phyloP scores from a whole-genome alignment of 345 rosid genomes.

The Fremontodendron californicum region DNA sequence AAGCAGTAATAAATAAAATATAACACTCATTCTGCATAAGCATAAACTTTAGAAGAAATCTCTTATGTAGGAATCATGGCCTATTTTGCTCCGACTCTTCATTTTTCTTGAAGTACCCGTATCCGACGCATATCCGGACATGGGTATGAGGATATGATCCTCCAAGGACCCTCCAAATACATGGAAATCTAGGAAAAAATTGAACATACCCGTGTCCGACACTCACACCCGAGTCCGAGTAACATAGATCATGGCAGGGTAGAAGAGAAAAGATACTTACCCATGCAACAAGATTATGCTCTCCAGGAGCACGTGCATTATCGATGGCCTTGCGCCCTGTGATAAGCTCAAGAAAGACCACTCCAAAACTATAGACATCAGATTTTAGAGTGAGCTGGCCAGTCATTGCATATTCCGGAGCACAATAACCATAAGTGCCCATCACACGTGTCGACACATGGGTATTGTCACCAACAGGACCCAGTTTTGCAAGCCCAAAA shows the following conservation, averaged over 20 bases:
- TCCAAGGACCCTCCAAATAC: too few species aligned
- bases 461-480: slow-evolving; percentile 98
- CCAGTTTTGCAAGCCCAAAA: slow-evolving; percentile 93
- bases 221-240: too few species aligned
- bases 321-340: slow-evolving; percentile 98
- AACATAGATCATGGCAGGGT: too few species aligned
- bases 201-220: too few species aligned
- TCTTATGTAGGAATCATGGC: neutral
- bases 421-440: slow-evolving; percentile 99
- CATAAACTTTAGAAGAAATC: neutral
- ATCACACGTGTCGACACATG: slow-evolving; percentile 98
- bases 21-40: neutral
- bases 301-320: slow-evolving; percentile 70
- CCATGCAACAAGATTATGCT: slow-evolving; percentile 98
- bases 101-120: too few species aligned
- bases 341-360: slow-evolving; percentile 93
- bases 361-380: slow-evolving; percentile 97
- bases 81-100: too few species aligned
- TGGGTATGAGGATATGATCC: too few species aligned
- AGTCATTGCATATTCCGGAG: slow-evolving; percentile 98
- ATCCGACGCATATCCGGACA: too few species aligned
- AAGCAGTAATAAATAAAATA: neutral
- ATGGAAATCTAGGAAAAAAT: too few species aligned
- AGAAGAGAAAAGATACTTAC: slow-evolving; percentile 34
- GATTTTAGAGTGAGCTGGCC: slow-evolving; percentile 95